These are phyloP conservation scores for Fomitiporia mediterranea DNA, from an alignment of 1,284 basidiomycete genomes.

Conservation along the genomic window DNA sequence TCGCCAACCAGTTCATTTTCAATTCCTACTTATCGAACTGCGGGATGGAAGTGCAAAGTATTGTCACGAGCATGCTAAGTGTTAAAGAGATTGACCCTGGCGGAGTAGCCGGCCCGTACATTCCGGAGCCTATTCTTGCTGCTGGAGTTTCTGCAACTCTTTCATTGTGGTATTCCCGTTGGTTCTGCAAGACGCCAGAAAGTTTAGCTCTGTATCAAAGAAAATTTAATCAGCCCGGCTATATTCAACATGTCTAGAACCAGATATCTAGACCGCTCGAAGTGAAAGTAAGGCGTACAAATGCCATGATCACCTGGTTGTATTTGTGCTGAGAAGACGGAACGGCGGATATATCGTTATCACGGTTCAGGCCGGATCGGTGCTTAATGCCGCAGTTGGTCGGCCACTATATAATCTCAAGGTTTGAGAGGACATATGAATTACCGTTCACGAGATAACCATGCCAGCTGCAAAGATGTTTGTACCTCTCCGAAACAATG, in stretches of 20 bases:
- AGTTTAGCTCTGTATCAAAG: too few relatives aligned
- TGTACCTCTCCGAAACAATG: constrained; percentile 20
- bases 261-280: too few relatives aligned
- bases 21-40: background rate
- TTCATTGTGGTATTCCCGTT: too few relatives aligned
- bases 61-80: background rate
- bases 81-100: too few relatives aligned
- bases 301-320: constrained; percentile 16
- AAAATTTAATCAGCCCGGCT: too few relatives aligned
- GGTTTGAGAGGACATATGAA: constrained; percentile 7
- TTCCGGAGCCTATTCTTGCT: too few relatives aligned
- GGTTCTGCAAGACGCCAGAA: too few relatives aligned
- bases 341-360: background rate
- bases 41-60: too few relatives aligned
- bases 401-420: background rate
- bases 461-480: constrained; percentile 47
- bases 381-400: background rate
- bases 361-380: background rate
- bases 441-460: background rate
- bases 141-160: too few relatives aligned
- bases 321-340: background rate
- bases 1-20: background rate
- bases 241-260: too few relatives aligned
- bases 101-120: too few relatives aligned
- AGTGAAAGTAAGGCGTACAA: too few relatives aligned